Base-by-base conservation (phyloP, 2,329 filamentous ascomycete species). In the Alternaria dauci region DNA sequence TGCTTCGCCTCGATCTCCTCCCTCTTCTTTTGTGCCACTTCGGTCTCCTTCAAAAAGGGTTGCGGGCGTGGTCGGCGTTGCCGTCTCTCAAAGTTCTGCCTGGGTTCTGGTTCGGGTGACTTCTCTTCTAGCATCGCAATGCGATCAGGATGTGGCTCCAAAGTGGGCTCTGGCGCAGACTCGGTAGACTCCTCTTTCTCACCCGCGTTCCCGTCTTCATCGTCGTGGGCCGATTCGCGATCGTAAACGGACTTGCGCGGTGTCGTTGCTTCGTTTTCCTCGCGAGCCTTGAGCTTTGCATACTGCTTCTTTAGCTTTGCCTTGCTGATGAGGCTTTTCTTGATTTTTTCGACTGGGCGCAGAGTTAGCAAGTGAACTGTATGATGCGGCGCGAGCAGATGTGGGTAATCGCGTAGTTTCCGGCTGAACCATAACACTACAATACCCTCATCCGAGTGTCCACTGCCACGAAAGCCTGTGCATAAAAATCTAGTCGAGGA, bases 301-400 rank as follows among this genome's bases (percentile, higher is more conserved):
- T 97, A 97, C 42, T 91, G 87, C 79, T 97, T 96, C 81, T 94
- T 95, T 64, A 97, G 85, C 80, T 97, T 97, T 62, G 94, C 93
- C 78, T 95, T 96, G 78, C 93, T 88, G 71, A 98, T 97, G 57
- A 97, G 83, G 67, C 91, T 88, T 67, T 90, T 86, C 80, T 98
- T 98, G 74, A 97, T 95, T 79, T 94, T 94, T 78, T 92, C 88
- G 59, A 91, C 92, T 94, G 72, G 41, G 36, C 18, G 11, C 20
- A 14, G 9, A 44, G 51, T 67, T 51, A 70, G 48, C 26, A 57
- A 39, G 12, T 28, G 42, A 34, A 30, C 5, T 3, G n/a, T 30
- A 18, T 26, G 25, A 23, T 30, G 11, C 18, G 8, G n/a, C 16
- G n/a, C 23, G 3, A 25, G 7, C 12, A 46, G 12, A 47, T 9